phyloP scores from a whole-genome alignment of 352 stramenopile species.

The Globisporangium splendens region DNA sequence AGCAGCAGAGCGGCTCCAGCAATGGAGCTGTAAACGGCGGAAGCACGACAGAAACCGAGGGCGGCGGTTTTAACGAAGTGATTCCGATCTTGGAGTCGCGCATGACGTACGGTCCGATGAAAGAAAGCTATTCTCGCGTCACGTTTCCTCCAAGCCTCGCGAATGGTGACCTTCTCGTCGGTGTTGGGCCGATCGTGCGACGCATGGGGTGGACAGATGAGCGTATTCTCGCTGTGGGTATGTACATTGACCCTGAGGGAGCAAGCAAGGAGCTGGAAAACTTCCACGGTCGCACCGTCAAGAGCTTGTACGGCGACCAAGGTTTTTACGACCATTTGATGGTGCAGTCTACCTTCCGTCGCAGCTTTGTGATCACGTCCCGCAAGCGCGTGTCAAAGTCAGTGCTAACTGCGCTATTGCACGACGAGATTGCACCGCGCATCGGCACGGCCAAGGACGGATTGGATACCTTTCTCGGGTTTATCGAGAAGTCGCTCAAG shows the following conservation, averaged over 20 bases:
- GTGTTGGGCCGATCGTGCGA: constrained; percentile 69
- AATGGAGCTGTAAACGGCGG: constrained; percentile 8
- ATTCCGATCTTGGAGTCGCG: constrained; percentile 58
- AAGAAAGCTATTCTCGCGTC: constrained; percentile 74
- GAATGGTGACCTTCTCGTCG: constrained; percentile 71
- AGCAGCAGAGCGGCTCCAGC: constrained; percentile 9
- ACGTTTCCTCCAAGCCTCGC: constrained; percentile 74
- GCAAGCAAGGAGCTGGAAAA: constrained; percentile 49
- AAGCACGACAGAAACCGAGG: constrained; percentile 20
- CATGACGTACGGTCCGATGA: constrained; percentile 65
- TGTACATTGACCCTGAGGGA: constrained; percentile 74
- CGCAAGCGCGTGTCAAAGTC: constrained; percentile 79
- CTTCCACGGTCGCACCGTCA: constrained; percentile 48
- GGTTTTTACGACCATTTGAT: constrained; percentile 70
- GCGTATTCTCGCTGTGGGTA: constrained; percentile 68
- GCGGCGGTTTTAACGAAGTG: constrained; percentile 35
- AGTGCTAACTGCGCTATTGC: constrained; percentile 56
- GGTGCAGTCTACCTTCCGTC: constrained; percentile 55
- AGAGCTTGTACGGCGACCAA: constrained; percentile 71
- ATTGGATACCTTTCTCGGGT: constrained; percentile 57
- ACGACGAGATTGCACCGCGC: constrained; percentile 67
- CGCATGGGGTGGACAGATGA: constrained; percentile 83
- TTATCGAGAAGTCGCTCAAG: constrained; percentile 80
- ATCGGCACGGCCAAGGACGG: constrained; percentile 51
- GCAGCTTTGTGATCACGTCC: constrained; percentile 72